phyloP scores from a whole-genome alignment of 352 stramenopile species.

The Phytophthora multivora region DNA sequence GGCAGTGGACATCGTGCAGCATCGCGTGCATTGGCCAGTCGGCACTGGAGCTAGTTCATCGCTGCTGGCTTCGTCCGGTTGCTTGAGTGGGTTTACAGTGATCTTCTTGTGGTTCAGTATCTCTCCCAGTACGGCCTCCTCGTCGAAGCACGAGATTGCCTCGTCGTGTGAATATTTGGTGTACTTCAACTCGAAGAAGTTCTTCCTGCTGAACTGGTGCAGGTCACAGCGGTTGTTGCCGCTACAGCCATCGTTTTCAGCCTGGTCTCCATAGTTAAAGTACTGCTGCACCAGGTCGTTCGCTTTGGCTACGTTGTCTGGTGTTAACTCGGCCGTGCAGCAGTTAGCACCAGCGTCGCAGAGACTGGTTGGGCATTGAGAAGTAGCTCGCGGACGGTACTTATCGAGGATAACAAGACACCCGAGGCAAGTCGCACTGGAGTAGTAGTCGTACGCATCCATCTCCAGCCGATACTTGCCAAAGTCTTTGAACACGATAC shows the following conservation, averaged over 20 bases:
- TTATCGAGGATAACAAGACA: conserved; percentile 59
- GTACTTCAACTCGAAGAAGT: conserved; percentile 49
- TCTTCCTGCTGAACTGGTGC: conserved; percentile 33
- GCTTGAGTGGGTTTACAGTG: conserved; percentile 45
- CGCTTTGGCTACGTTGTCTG: conserved; percentile 32
- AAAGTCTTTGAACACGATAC: conserved; percentile 41
- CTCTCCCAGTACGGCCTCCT: conserved; percentile 13
- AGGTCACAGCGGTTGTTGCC: conserved; percentile 51
- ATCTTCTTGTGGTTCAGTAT: conserved; percentile 32
- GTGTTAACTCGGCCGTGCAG: conserved; percentile 29
- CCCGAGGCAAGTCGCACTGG: conserved; percentile 40
- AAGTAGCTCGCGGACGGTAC: conserved; percentile 44
- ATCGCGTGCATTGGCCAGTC: conserved; percentile 43
- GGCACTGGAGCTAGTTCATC: conserved; percentile 37
- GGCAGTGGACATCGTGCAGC: conserved; percentile 45
- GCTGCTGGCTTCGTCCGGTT: conserved; percentile 7
- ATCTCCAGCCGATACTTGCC: conserved; percentile 59
- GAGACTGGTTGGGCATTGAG: conserved; percentile 38
- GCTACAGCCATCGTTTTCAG: conserved; percentile 55
- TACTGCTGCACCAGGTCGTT: conserved; percentile 39
- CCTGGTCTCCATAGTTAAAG: conserved; percentile 42
- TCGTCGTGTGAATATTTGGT: conserved; percentile 34
- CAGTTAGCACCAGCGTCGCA: conserved; percentile 29
- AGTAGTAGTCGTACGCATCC: conserved; percentile 54
- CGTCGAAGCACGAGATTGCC: conserved; percentile 21